Evolutionary conservation across 2,329 filamentous ascomycete species (phyloP).

Genomic region (Neonectria punicea): DNA sequence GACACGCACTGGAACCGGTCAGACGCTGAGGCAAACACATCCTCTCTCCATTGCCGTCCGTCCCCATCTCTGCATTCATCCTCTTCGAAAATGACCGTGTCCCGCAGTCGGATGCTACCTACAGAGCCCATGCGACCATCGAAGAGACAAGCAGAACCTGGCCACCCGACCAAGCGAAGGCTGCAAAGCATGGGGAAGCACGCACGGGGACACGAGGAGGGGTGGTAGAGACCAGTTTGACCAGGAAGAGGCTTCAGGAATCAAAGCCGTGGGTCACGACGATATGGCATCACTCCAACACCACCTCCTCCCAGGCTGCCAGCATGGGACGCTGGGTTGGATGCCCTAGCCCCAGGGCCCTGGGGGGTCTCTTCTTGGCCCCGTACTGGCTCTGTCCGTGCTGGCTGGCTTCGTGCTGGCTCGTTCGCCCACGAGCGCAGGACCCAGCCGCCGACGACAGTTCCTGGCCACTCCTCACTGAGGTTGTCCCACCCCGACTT

Average conservation of each 20-base stretch:
- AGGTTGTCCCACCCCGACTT: conserved; percentile 39
- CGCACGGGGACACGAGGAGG: conserved; percentile 14
- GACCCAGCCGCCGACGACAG: background rate
- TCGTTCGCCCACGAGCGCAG: background rate
- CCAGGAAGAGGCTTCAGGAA: conserved; percentile 15
- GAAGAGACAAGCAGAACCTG: conserved; percentile 27
- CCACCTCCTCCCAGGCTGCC: conserved; percentile 22
- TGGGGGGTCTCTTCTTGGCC: conserved; percentile 4
- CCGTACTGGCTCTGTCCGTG: background rate
- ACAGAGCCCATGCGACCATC: conserved; percentile 31
- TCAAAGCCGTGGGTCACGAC: conserved; percentile 29
- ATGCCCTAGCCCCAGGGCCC: conserved; percentile 10
- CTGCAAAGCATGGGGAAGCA: conserved; percentile 31
- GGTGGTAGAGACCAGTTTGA: conserved; percentile 2
- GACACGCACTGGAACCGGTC: background rate
- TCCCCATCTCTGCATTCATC: conserved; percentile 28
- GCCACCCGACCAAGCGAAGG: conserved; percentile 32
- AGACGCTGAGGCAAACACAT: conserved; percentile 7
- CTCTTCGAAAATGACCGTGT: conserved; percentile 22
- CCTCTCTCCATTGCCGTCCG: background rate
- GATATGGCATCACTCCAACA: conserved; percentile 44
- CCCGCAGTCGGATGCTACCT: conserved; percentile 36
- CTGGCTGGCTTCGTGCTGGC: conserved; percentile 1
- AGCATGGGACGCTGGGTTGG: conserved; percentile 32
- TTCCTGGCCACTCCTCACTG: conserved; percentile 22